phyloP scores from a whole-genome alignment of 2,329 filamentous ascomycete species.

The Alternaria triticina region DNA sequence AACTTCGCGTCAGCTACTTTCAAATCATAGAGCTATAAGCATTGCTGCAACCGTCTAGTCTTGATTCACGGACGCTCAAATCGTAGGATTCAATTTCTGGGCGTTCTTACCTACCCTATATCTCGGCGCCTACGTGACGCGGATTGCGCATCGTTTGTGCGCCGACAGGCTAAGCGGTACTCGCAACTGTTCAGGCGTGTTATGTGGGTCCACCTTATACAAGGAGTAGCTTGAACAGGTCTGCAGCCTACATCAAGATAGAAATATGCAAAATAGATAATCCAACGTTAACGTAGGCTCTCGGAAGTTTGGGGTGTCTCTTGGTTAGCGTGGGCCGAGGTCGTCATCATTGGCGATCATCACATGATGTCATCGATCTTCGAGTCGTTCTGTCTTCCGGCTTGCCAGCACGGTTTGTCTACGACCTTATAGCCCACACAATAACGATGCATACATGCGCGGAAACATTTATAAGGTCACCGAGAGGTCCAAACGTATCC shows the following conservation, averaged over 20 bases:
- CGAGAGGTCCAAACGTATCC: not conserved
- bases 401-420: not conserved
- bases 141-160: not conserved
- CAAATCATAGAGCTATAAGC: not conserved
- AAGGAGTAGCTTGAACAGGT: not conserved
- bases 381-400: not conserved
- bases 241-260: not conserved
- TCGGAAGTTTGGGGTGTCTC: not conserved
- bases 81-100: not conserved
- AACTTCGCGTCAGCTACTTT: not conserved
- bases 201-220: not conserved
- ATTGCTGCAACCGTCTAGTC: not conserved
- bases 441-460: not conserved
- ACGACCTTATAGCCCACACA: not conserved
- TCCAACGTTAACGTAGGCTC: not conserved
- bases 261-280: not conserved
- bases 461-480: not conserved
- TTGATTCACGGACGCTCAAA: not conserved
- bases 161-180: not conserved
- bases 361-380: not conserved
- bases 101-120: not conserved
- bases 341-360: not conserved
- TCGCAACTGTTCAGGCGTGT: not conserved
- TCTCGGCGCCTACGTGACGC: not conserved
- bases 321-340: not conserved